phyloP scores from a whole-genome alignment of 768 basidiomycete genomes.

The Russula compacta region DNA sequence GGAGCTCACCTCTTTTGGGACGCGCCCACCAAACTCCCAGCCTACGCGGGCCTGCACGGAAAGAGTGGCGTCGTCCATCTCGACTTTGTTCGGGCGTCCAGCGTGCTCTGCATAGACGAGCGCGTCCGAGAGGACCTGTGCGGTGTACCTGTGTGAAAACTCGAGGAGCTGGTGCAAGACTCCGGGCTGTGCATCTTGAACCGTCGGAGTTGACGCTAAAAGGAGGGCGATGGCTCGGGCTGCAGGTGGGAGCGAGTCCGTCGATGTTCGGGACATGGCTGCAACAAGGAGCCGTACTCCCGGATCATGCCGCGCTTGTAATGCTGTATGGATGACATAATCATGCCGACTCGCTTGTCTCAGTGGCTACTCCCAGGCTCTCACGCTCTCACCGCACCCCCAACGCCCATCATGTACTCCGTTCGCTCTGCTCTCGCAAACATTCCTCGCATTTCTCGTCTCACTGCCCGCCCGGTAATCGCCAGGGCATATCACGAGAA shows the following conservation, averaged over 20 bases:
- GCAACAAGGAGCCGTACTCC: not conserved
- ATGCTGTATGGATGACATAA: not conserved
- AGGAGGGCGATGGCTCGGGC: slow-evolving; percentile 78
- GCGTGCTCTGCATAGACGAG: slow-evolving; percentile 85
- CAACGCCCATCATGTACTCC: slow-evolving; percentile 58
- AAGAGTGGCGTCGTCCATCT: slow-evolving; percentile 72
- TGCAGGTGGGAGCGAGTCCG: slow-evolving; percentile 66
- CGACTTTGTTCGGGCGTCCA: slow-evolving; percentile 66
- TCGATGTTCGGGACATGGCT: slow-evolving; percentile 35
- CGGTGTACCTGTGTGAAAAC: slow-evolving; percentile 76
- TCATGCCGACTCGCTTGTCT: not conserved
- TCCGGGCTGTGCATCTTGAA: slow-evolving; percentile 79
- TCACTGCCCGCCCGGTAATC: slow-evolving; percentile 40
- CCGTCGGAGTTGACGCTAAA: slow-evolving; percentile 72
- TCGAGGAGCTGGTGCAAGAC: slow-evolving; percentile 83
- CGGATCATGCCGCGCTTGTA: not conserved
- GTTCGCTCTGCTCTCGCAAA: slow-evolving; percentile 39
- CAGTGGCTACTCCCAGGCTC: not conserved
- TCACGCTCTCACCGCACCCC: slow-evolving; percentile 8
- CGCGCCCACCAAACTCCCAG: slow-evolving; percentile 85
- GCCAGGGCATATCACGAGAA: slow-evolving; percentile 87
- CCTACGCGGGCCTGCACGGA: slow-evolving; percentile 85
- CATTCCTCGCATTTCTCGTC: slow-evolving; percentile 36
- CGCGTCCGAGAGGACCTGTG: slow-evolving; percentile 76
- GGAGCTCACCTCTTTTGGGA: slow-evolving; percentile 71